A percentile compares a stretch with the other conserved stretches of the same genome.
These are phyloP conservation scores for Chytriomyces sp. DNA, from an alignment of 192 early-diverging fungal genomes.

Conservation along the genomic window DNA sequence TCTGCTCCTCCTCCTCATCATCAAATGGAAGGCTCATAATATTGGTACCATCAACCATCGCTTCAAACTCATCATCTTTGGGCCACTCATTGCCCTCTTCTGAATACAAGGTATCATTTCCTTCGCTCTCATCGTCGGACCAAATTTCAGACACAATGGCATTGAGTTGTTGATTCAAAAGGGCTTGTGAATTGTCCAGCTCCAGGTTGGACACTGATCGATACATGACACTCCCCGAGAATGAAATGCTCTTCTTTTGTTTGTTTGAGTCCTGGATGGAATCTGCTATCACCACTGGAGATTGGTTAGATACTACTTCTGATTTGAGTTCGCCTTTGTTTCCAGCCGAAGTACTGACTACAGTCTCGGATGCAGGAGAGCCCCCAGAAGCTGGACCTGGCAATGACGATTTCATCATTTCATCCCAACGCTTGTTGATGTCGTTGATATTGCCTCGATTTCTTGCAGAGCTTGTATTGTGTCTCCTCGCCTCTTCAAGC, in stretches of 20 bases:
- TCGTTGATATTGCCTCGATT: constrained; percentile 14
- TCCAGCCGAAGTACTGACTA: not conserved
- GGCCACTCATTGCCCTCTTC: constrained; percentile 19
- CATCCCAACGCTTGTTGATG: constrained; percentile 22
- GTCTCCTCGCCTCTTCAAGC: not conserved
- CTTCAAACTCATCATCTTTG: constrained; percentile 23
- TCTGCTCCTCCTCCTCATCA: not conserved
- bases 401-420: constrained; percentile 17
- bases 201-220: constrained; percentile 17
- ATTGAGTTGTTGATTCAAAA: not conserved
- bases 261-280: not conserved
- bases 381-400: not conserved
- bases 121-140: constrained; percentile 19
- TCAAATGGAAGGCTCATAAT: constrained; percentile 20
- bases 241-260: constrained; percentile 29
- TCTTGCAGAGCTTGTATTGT: not conserved
- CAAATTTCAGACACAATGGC: constrained; percentile 14
- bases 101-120: constrained; percentile 3
- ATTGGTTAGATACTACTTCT: not conserved
- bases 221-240: constrained; percentile 30
- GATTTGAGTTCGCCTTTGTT: not conserved
- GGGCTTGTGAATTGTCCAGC: not conserved
- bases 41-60: constrained; percentile 21
- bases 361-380: not conserved
- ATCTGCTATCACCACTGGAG: not conserved